Percentiles rank a stretch among this genome's conserved stretches.
Evolutionary conservation across 345 rosid genomes (phyloP).

Genomic region (Populus tremula): DNA sequence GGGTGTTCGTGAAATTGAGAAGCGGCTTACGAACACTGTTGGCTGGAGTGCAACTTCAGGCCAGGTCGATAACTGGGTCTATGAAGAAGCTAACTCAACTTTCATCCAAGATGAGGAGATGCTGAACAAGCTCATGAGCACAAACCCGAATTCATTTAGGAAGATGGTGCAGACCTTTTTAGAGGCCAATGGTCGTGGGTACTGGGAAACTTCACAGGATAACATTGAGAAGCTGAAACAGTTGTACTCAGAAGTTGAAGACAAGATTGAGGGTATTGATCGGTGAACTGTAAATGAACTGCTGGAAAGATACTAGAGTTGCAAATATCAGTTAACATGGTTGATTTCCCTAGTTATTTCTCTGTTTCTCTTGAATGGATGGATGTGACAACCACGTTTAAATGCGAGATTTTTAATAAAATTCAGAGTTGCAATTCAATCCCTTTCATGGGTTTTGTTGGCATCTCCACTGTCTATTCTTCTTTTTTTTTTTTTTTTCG

Average conservation of each 20-base stretch:
- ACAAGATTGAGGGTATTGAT: constrained; percentile 97
- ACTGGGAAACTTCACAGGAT: constrained; percentile 85
- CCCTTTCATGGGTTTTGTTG: neutral
- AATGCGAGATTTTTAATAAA: constrained; percentile 24
- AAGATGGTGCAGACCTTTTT: constrained; percentile 91
- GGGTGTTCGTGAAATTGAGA: constrained; percentile 97
- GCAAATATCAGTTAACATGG: constrained; percentile 20
- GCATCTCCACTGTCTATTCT: neutral
- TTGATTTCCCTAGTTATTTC: constrained; percentile 14
- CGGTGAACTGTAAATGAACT: constrained; percentile 32
- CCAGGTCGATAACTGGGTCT: constrained; percentile 97
- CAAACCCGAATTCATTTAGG: constrained; percentile 90
- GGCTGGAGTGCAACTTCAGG: constrained; percentile 99
- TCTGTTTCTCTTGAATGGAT: constrained; percentile 8
- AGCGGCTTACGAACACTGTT: constrained; percentile 86
- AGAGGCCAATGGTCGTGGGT: constrained; percentile 97
- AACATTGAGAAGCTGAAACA: constrained; percentile 85
- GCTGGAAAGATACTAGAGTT: neutral
- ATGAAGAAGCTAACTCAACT: constrained; percentile 92
- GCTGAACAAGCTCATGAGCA: constrained; percentile 81
- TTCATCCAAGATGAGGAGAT: constrained; percentile 92
- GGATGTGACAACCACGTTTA: constrained; percentile 16
- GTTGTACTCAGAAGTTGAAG: constrained; percentile 88
- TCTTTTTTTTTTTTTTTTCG: neutral
- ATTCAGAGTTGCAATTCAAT: constrained; percentile 2